phyloP scores from a whole-genome alignment of 495 filamentous ascomycete species.

The Xylaria nigripes region DNA sequence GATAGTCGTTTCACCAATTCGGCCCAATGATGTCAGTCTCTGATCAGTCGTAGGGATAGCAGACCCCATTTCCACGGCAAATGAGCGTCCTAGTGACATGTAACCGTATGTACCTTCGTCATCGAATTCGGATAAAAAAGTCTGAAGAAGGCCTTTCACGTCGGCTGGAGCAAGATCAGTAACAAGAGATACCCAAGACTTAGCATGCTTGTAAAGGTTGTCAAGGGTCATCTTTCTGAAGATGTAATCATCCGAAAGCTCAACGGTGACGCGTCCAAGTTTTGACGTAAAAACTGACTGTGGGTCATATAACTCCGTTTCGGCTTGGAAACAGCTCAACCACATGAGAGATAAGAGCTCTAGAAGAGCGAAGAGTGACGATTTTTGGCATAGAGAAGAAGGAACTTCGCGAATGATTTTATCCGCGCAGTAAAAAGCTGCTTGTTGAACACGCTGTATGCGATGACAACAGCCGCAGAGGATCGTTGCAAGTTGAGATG shows the following conservation, averaged over 20 bases:
- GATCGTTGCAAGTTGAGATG: constrained; percentile 74
- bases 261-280: constrained; percentile 67
- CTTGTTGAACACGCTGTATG: constrained; percentile 77
- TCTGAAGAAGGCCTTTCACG: constrained; percentile 87
- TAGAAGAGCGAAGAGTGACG: constrained; percentile 82
- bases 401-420: constrained; percentile 76
- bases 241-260: constrained; percentile 81
- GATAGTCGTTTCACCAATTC: constrained; percentile 57
- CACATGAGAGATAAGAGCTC: constrained; percentile 91
- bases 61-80: constrained; percentile 87
- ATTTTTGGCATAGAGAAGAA: constrained; percentile 80
- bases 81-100: constrained; percentile 87
- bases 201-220: constrained; percentile 68
- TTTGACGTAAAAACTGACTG: constrained; percentile 68
- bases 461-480: constrained; percentile 87
- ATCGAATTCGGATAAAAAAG: constrained; percentile 88
- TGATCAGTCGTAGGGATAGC: constrained; percentile 83
- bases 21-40: constrained; percentile 68
- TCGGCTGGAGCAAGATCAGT: constrained; percentile 87
- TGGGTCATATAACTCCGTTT: constrained; percentile 89
- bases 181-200: constrained; percentile 65
- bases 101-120: constrained; percentile 82
- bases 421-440: constrained; percentile 72
- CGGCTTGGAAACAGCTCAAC: constrained; percentile 84
- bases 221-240: constrained; percentile 71